Evolutionary conservation across 2,329 filamentous ascomycete species (phyloP), one percentile per base, ranked within the genome.

Genomic region (Scedosporium dehoogii): DNA sequence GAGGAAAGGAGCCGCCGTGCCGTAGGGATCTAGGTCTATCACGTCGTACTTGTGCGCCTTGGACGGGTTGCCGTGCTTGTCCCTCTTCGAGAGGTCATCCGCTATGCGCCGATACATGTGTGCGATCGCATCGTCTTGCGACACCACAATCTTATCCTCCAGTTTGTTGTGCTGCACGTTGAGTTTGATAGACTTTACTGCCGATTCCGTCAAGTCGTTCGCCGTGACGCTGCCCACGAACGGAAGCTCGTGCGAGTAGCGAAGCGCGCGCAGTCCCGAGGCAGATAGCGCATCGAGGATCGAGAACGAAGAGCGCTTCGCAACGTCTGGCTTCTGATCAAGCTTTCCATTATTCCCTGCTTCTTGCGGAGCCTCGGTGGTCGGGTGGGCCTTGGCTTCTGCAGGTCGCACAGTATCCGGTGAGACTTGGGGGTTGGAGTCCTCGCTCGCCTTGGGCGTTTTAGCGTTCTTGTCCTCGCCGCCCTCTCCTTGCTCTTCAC

Each of bases 21-120:
- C 94, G 69, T 99, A 99, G 0, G 94, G 94, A 72, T 99, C 94
- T 33, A 99, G 82, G 72, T 99, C 94, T 66, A 99, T 94, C 23
- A 97, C 92, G 73, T 97, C 91, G 73, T 96, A 99, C 70, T 85
- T 81, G 65, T 77, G 76, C 38, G 74, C 71, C 59, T 73, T 75
- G 56, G 71, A 69, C 1, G 75, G 72, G 59, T 74, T 74, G 64
- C 76, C 72, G 23, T 70, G 68, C 63, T 75, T 70, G 64, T 78
- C 73, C 55, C 73, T 67, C 61, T 75, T 71, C 55, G 81, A 73
- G 42, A 82, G 71, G 61, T 81, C 80, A 44, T 80, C 74, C 6
- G 85, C 82, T 56, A 89, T 79, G 61, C 85, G 77, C 65, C 82
- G 82, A 73, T 97, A 97, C 93, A 99, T 97, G 74, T 96, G 91